These are phyloP conservation scores for Leishmania amazonensis DNA, from an alignment of 208 protist species.

Conservation along the genomic window DNA sequence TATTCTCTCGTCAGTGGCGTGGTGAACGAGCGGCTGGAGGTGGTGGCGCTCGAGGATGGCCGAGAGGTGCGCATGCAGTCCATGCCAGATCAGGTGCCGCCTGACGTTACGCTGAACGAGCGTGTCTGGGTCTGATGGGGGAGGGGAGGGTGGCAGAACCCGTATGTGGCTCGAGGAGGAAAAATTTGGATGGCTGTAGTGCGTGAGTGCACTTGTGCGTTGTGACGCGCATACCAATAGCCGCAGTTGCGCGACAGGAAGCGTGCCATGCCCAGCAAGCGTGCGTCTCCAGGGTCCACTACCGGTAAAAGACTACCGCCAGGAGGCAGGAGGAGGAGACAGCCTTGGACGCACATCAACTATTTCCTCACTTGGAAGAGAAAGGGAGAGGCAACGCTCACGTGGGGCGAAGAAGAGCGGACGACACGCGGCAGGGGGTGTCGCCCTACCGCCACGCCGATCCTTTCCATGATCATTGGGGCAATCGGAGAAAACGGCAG, in stretches of 20 bases:
- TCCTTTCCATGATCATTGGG: neutral
- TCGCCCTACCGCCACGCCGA: neutral
- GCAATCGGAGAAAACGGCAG: neutral
- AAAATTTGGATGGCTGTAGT: neutral
- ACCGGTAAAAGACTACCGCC: neutral
- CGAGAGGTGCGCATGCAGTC: constrained; percentile 42
- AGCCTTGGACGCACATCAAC: neutral
- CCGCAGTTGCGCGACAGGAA: neutral
- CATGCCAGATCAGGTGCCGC: constrained; percentile 24
- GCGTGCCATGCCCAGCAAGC: neutral
- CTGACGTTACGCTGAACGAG: constrained; percentile 59
- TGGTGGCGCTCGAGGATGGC: constrained; percentile 65
- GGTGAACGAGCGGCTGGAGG: constrained; percentile 66
- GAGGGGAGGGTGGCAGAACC: neutral
- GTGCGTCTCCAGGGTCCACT: neutral
- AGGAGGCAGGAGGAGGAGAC: too few relatives aligned
- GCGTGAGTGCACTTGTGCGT: neutral
- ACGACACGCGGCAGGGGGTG: too few relatives aligned
- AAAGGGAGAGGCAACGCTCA: neutral
- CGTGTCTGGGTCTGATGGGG: constrained; percentile 66
- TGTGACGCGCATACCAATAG: neutral
- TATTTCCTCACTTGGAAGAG: neutral
- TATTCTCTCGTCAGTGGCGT: constrained; percentile 59
- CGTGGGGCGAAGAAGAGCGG: neutral
- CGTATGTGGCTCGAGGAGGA: neutral